These are phyloP conservation scores for Mrakiaceae sp. DNA, from an alignment of 1,284 basidiomycete species.

Conservation along the genomic window DNA sequence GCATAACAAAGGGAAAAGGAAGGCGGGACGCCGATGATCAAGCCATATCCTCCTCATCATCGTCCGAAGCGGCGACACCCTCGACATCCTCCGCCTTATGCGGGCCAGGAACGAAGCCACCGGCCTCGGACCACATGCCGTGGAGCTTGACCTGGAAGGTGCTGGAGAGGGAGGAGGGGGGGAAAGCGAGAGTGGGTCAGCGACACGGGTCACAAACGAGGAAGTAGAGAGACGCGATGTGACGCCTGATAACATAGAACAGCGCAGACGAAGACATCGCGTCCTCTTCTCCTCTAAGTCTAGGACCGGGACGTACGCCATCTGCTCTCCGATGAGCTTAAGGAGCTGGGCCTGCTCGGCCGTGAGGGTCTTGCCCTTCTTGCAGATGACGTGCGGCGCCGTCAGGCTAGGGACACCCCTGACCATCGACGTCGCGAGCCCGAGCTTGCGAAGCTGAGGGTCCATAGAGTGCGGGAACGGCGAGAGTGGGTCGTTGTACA, in stretches of 20 bases:
- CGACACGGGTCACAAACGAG: no score
- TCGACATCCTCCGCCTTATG: neutral
- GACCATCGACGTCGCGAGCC: slow-evolving; percentile 68
- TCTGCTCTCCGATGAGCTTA: slow-evolving; percentile 74
- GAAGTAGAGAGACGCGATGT: no score
- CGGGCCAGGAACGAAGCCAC: slow-evolving; percentile 9
- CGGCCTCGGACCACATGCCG: slow-evolving; percentile 9
- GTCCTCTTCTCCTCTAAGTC: neutral
- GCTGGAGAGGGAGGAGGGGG: neutral
- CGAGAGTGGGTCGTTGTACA: slow-evolving; percentile 53
- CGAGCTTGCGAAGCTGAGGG: slow-evolving; percentile 84
- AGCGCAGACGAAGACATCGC: no score
- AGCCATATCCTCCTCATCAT: neutral
- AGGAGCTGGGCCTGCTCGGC: slow-evolving; percentile 77
- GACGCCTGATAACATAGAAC: no score
- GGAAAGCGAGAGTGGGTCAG: neutral
- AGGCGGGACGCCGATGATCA: no score
- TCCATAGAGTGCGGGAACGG: slow-evolving; percentile 95
- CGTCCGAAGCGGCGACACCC: neutral
- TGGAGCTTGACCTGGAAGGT: slow-evolving; percentile 12
- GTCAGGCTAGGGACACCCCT: slow-evolving; percentile 79
- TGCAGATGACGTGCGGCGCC: slow-evolving; percentile 71
- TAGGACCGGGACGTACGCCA: slow-evolving; percentile 42
- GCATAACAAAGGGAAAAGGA: neutral
- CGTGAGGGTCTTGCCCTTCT: slow-evolving; percentile 65